Evolutionary conservation across 495 filamentous ascomycete genomes (phyloP), one percentile per base, ranked within the genome.

Genomic region (Annulohypoxylon bovei): DNA sequence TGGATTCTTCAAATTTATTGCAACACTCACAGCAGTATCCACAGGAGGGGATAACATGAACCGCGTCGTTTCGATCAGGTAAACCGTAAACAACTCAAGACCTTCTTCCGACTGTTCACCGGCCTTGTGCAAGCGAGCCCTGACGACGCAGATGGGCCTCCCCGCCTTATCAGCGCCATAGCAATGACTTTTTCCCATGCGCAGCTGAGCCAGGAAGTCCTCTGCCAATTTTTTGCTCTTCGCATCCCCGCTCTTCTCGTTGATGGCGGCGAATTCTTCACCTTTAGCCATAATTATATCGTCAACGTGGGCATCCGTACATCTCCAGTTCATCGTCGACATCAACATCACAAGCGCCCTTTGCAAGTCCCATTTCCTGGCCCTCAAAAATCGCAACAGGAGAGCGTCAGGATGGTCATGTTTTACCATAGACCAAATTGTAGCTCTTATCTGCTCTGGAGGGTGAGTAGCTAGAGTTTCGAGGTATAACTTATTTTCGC

Each of bases 351-450:
- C 86, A 12, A 99, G 83, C 16, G 95, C 95, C 72, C 92, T 93
- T 49, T 97, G 91, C 28, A 97, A 88, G 76, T 99, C 92, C 95
- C 95, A 99, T 80, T 98, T 99, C 35, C 95, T 87, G 7, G 95
- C 95, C 40, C 95, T 87, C 61, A 99, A 82, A 80, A 98, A 99
- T 27, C 95, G 89, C 57, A 99, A 82, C 11, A 97, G 83, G 25
- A 99, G 84, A 6, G 87, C 90, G 77, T 99, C 95, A 1, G 95
- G 95, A 77, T 98, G 86, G 76, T 99, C 96, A 70, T 93, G 91
- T 82, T 98, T 98, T 33, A 95, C 88, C 95, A 99, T 97, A 63
- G 83, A 87, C 95, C 95, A 99, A 79, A 98, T 93, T 2, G 93
- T 89, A 1, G 85, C 82, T 27, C 95, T 87, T 67, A 99, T 86